A percentile compares a stretch with the other conserved stretches of the same genome.
Evolutionary conservation across 768 basidiomycete species (phyloP).

Genomic region (Brasilioporus rufonigricans): DNA sequence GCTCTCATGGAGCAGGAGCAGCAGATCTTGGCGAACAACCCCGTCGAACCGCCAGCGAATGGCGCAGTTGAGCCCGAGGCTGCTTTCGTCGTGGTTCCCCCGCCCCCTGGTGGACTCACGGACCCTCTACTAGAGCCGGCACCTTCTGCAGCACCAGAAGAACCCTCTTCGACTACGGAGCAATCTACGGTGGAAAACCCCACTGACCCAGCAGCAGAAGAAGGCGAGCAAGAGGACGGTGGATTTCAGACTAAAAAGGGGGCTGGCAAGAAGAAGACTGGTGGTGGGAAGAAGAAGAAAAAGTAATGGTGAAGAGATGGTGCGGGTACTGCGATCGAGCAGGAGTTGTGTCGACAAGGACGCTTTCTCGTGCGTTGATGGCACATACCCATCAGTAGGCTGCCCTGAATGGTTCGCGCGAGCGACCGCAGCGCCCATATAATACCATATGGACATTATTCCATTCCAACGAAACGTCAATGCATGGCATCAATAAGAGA

Average conservation of each 20-base stretch:
- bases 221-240: not conserved
- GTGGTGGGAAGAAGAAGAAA: slow-evolving; percentile 10
- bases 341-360: not conserved
- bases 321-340: slow-evolving; percentile 3
- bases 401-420: not conserved
- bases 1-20: not conserved
- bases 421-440: not conserved
- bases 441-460: not conserved
- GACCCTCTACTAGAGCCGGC: not conserved
- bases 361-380: not conserved
- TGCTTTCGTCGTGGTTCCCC: not conserved
- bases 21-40: not conserved
- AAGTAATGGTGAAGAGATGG: slow-evolving; percentile 1
- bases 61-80: not conserved
- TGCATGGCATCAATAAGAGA: not conserved
- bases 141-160: not conserved
- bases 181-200: slow-evolving; percentile 10
- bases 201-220: slow-evolving; percentile 4
- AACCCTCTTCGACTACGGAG: slow-evolving; percentile 1
- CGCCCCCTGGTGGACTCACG: not conserved
- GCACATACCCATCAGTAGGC: not conserved
- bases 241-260: not conserved
- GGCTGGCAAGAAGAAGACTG: not conserved
- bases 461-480: not conserved
- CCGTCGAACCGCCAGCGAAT: not conserved